Conservation (phyloP, 1,284 basidiomycete species). For the Heterobasidion irregulare region DNA sequence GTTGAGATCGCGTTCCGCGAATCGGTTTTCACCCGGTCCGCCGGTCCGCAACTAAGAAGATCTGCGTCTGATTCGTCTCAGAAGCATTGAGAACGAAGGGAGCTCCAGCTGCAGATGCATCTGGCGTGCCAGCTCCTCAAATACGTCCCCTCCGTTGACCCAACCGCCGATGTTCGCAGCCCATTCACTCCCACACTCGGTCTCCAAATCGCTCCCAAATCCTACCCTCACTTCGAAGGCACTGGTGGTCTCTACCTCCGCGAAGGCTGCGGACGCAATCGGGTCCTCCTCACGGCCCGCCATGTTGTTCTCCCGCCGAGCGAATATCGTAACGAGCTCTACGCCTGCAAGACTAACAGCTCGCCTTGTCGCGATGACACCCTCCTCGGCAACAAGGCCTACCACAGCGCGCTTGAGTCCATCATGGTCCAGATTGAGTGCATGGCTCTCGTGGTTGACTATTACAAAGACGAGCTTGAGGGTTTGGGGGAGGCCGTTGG, state of each 20-base stretch:
- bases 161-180: slow-evolving; percentile 15
- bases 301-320: slow-evolving; percentile 17
- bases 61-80: slow-evolving; percentile 37
- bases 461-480: slow-evolving; percentile 14
- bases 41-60: slow-evolving; percentile 34
- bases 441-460: slow-evolving; percentile 15
- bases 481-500: slow-evolving; percentile 16
- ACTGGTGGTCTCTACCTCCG: slow-evolving; percentile 21
- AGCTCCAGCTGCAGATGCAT: slow-evolving; percentile 16
- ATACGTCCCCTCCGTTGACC: slow-evolving; percentile 12
- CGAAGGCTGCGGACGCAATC: slow-evolving; percentile 13
- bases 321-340: slow-evolving; percentile 17
- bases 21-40: slow-evolving; percentile 6
- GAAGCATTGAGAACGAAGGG: slow-evolving; percentile 48
- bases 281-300: slow-evolving; percentile 19
- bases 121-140: slow-evolving; percentile 18
- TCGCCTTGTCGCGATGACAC: slow-evolving; percentile 25
- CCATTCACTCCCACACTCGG: slow-evolving; percentile 25
- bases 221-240: slow-evolving; percentile 19
- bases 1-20: slow-evolving; percentile 12
- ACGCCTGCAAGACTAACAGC: slow-evolving; percentile 10
- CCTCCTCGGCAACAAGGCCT: slow-evolving; percentile 22
- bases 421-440: slow-evolving; percentile 23
- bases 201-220: slow-evolving; percentile 18
- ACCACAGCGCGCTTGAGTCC: slow-evolving; percentile 17